Evolutionary conservation across 2,329 filamentous ascomycete species (phyloP).

Genomic region (Eutypa lata): DNA sequence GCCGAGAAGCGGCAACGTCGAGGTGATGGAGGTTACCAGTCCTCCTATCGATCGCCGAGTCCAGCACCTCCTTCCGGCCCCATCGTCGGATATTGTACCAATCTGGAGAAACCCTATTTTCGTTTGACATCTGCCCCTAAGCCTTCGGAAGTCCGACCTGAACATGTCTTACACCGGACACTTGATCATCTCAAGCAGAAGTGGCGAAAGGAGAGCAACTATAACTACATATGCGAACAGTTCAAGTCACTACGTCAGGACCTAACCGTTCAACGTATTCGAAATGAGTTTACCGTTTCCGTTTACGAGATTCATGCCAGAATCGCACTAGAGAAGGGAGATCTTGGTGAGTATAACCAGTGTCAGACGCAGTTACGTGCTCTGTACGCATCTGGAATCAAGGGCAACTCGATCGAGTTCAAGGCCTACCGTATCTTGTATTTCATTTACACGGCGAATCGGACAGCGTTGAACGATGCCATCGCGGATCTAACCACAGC

Average conservation of each 20-base stretch:
- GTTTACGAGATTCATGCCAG: constrained; percentile 98
- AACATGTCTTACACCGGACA: constrained; percentile 75
- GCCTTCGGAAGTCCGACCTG: constrained; percentile 82
- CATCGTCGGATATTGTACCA: constrained; percentile 79
- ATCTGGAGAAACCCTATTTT: constrained; percentile 90
- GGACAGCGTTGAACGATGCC: constrained; percentile 95
- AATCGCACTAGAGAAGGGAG: constrained; percentile 95
- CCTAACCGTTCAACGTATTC: constrained; percentile 94
- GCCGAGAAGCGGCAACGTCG: constrained; percentile 87
- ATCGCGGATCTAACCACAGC: constrained; percentile 97
- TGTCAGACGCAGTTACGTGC: constrained; percentile 97
- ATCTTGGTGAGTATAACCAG: constrained; percentile 99
- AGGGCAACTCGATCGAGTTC: constrained; percentile 91
- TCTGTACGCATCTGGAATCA: constrained; percentile 81
- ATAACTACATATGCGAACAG: constrained; percentile 97
- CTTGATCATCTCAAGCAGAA: constrained; percentile 88
- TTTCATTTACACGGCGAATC: constrained; percentile 98
- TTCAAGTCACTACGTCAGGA: constrained; percentile 98
- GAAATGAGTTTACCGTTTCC: constrained; percentile 91
- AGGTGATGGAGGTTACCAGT: constrained; percentile 68
- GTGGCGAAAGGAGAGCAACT: constrained; percentile 91
- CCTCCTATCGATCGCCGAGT: constrained; percentile 52
- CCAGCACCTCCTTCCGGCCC: constrained; percentile 62
- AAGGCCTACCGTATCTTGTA: constrained; percentile 99
- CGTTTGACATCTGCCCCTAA: constrained; percentile 89